Evolutionary conservation across 441 rosid species (phyloP), one percentile per base, ranked within the genome.

Genomic region (Pelargonium fulgidum): DNA sequence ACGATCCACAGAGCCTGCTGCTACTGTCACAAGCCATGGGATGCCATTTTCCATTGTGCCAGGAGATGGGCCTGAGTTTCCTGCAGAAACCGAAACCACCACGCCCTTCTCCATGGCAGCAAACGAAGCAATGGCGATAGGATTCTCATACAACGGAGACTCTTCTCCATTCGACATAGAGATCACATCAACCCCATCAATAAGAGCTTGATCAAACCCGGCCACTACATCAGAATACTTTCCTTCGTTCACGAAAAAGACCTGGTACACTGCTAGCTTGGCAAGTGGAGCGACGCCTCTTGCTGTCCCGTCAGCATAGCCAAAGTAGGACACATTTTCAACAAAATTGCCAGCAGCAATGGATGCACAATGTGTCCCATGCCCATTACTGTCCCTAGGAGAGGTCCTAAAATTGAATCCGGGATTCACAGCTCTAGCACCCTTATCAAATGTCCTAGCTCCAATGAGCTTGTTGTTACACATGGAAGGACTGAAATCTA

Each of bases 101-200:
- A 84, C 79, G 0, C 81, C 80, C 62, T 80, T 81, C 78, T 84
- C 86, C 77, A 82, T 75, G 0, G 90, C 90, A 0, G 83, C 84
- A 41, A 86, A 84, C 4, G 87, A 76, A 45, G 87, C 85, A n/a
- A 86, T 75, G 26, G 87, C 86, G 2, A 86, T 63, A 4, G 85
- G 86, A 71, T 86, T 85, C 41, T 81, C 75, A 16, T 79, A 81
- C 44, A 83, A 63, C 0, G 85, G 85, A 54, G 72, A 76, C 1
- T 9, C 69, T 62, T 78, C 81, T 12, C 87, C 86, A 79, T 82
- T 76, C 1, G 87, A 86, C 47, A 86, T 76, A 0, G 90, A 86
- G 45, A 86, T 81, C 65, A 86, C 79, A 66, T 86, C 85, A 4
- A 86, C 86, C 0, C 86, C 89, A 64, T 85, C 87, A 42, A 76